Percentiles rank a stretch among this genome's conserved stretches.
phyloP scores from a whole-genome alignment of 75 land plant genomes.

The Cupressus sempervirens region DNA sequence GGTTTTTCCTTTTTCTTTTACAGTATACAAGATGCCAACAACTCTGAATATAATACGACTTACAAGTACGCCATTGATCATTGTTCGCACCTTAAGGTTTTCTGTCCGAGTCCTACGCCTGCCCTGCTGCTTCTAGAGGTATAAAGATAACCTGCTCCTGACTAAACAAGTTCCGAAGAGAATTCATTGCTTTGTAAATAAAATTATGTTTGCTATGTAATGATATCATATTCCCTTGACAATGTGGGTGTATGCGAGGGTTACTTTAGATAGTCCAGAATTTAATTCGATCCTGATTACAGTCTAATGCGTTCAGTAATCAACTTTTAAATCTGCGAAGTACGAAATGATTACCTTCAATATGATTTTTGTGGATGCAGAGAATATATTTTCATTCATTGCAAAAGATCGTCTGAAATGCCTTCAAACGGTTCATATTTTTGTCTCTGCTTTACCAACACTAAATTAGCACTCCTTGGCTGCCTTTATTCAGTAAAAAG shows the following conservation, averaged over 20 bases:
- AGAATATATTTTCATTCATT: slow-evolving; percentile 5
- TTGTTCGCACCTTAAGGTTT: background rate
- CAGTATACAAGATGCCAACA: background rate
- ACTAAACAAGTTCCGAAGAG: background rate
- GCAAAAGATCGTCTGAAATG: background rate
- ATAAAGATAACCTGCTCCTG: too few relatives aligned
- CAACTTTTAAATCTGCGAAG: background rate
- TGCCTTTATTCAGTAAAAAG: background rate
- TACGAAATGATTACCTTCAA: background rate
- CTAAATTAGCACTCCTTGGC: background rate
- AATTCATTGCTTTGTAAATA: background rate
- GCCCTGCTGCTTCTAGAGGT: background rate
- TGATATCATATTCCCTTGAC: background rate
- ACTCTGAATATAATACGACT: background rate
- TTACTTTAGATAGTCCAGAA: background rate
- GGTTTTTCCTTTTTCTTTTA: background rate
- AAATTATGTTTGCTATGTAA: background rate
- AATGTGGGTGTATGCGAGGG: background rate
- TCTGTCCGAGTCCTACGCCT: background rate
- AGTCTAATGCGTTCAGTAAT: background rate
- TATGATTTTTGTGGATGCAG: background rate
- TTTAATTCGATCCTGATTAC: background rate
- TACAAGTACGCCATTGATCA: too few relatives aligned
- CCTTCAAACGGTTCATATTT: background rate
- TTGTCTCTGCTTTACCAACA: slow-evolving; percentile 4